Evolutionary conservation across 2,329 filamentous ascomycete genomes (phyloP), one percentile per base, ranked within the genome.

Genomic region (Phialemonium atrogriseum): DNA sequence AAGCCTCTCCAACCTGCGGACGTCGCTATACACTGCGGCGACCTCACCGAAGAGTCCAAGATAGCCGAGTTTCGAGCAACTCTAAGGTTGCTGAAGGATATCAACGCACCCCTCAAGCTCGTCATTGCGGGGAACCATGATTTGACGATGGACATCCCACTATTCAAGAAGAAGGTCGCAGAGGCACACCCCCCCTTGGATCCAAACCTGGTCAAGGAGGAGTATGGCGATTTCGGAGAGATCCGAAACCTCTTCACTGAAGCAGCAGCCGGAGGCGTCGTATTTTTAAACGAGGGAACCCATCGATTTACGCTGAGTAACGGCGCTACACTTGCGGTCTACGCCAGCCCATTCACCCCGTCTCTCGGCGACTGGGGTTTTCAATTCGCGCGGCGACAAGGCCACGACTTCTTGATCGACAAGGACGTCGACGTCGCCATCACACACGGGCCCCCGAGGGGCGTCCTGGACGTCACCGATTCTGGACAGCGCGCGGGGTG

Each of bases 121-220:
- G 58, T 64, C 25, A 73, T 76, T 36, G 59, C 69, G 2, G 69
- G 71, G 2, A 74, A 73, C 36, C 70, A 75, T 41, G 69, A 76
- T 41, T 57, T 61, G 27, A 62, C 51, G 0, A 50, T 67, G 2
- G 48, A 55, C 29, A n/a, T 23, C 1, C 43, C 46, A 0, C 42
- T 45, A 0, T 68, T 62, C 32, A 39, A 49, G 18, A 19, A 38
- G 8, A 45, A 48, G 14, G 33, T 37, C 2, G 30, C 19, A 4
- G 32, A 43, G 5, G 29, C 41, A 2, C 21, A 29, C 8, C 17
- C 30, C 4, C n/a, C n/a, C n/a, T n/a, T n/a, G n/a, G n/a, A n/a
- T n/a, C 36, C 40, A 1, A 46, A 45, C 2, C 35, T 47, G 0
- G 43, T 53, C 0, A 31, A 11, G 10, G 41, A 34, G 6, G 48